Conservation (phyloP, 495 filamentous ascomycete genomes). For the Aspergillus leporis region DNA sequence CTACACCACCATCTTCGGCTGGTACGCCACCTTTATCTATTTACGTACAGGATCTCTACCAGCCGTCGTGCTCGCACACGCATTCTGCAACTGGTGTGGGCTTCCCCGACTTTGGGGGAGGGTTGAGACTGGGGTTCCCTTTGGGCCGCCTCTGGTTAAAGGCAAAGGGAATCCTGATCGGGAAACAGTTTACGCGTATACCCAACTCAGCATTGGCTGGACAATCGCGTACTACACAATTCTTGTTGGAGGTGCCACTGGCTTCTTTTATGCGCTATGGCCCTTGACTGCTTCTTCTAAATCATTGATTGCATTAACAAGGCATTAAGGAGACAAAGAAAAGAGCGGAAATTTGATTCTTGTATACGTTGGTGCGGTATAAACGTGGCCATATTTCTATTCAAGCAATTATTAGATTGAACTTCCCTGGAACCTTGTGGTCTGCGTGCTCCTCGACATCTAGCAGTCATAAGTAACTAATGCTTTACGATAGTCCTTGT, state of each 20-base stretch:
- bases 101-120: conserved; percentile 84
- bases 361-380: background rate
- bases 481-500: too few relatives aligned
- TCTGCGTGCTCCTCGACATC: too few relatives aligned
- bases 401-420: background rate
- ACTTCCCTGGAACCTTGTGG: background rate
- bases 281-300: conserved; percentile 62
- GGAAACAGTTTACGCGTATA: conserved; percentile 18
- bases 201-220: conserved; percentile 55
- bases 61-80: conserved; percentile 72
- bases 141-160: conserved; percentile 31
- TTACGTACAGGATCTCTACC: conserved; percentile 79
- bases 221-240: conserved; percentile 76
- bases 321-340: background rate
- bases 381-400: background rate
- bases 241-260: conserved; percentile 66
- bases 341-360: background rate
- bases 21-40: conserved; percentile 88
- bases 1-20: conserved; percentile 94
- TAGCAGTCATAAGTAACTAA: too few relatives aligned
- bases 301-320: conserved; percentile 36
- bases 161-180: conserved; percentile 44
- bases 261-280: conserved; percentile 70
- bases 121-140: conserved; percentile 50
- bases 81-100: conserved; percentile 92